A percentile compares a stretch with the other conserved stretches of the same genome.
These are phyloP conservation scores for Lenzites betulinus DNA, from an alignment of 768 basidiomycete genomes.

Conservation along the genomic window DNA sequence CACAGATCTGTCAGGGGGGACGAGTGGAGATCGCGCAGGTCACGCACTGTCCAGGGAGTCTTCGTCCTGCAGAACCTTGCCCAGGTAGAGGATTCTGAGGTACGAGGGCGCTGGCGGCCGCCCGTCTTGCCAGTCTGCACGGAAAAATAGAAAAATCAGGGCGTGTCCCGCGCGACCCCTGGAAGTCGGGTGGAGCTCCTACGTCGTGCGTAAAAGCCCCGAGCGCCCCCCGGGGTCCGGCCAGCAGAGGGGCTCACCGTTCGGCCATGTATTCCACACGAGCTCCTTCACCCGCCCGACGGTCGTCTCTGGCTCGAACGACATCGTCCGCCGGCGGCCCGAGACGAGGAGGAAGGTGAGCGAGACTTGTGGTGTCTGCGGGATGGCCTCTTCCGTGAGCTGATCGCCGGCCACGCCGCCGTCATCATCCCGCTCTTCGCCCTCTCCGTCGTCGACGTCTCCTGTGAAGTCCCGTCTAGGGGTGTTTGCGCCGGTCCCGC, in stretches of 20 bases:
- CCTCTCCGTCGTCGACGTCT: constrained; percentile 20
- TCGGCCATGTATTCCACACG: constrained; percentile 81
- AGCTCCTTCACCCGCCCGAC: constrained; percentile 82
- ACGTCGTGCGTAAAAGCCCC: neutral
- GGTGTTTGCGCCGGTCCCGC: constrained; percentile 27
- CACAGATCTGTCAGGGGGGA: neutral
- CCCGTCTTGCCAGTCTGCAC: constrained; percentile 74
- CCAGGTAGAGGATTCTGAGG: constrained; percentile 73
- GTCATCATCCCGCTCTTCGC: constrained; percentile 15
- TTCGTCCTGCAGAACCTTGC: constrained; percentile 83
- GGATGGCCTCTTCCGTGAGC: constrained; percentile 35
- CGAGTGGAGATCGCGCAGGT: constrained; percentile 4
- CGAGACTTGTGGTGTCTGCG: constrained; percentile 63
- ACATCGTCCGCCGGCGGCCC: constrained; percentile 66
- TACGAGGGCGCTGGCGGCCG: constrained; percentile 77
- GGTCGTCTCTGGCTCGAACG: constrained; percentile 74
- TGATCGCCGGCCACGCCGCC: neutral
- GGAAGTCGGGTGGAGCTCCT: neutral
- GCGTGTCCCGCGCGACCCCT: neutral
- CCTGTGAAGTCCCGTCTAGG: constrained; percentile 16
- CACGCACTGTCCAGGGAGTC: constrained; percentile 68
- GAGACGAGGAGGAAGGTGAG: constrained; percentile 76
- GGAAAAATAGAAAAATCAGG: neutral
- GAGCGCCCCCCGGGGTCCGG: neutral
- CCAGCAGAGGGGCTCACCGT: constrained; percentile 44